A percentile compares a stretch with the other conserved stretches of the same genome.
These are phyloP conservation scores for Dictyostelium citrinum DNA, from an alignment of 78 protist species.

Conservation along the genomic window DNA sequence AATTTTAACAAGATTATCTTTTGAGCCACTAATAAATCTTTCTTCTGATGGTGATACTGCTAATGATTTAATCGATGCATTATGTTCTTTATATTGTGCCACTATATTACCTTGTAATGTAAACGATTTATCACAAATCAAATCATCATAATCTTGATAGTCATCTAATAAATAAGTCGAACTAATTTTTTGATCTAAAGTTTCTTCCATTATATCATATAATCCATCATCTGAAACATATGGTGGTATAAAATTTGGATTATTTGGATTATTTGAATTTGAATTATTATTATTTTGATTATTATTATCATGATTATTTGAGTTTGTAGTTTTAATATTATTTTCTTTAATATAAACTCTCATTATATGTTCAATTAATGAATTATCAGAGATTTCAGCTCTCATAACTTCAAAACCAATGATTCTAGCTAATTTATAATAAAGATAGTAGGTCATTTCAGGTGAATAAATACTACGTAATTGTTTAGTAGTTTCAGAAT, in stretches of 20 bases:
- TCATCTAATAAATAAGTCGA: slow-evolving; percentile 52
- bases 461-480: slow-evolving; percentile 55
- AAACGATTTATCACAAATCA: slow-evolving; percentile 44
- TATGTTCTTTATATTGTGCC: slow-evolving; percentile 43
- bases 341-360: slow-evolving; percentile 33
- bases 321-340: neutral
- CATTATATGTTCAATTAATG: slow-evolving; percentile 68
- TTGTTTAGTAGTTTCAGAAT: slow-evolving; percentile 28
- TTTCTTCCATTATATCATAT: slow-evolving; percentile 24
- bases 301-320: neutral
- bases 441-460: slow-evolving; percentile 67
- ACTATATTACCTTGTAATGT: slow-evolving; percentile 56
- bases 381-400: slow-evolving; percentile 46
- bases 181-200: slow-evolving; percentile 41
- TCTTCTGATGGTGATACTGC: slow-evolving; percentile 38
- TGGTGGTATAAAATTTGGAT: slow-evolving; percentile 14
- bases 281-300: neutral
- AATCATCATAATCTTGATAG: slow-evolving; percentile 71
- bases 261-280: neutral
- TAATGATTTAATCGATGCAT: slow-evolving; percentile 34
- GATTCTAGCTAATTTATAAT: slow-evolving; percentile 44
- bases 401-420: slow-evolving; percentile 58
- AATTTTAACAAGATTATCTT: slow-evolving; percentile 61
- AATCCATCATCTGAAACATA: slow-evolving; percentile 74
- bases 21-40: slow-evolving; percentile 34